phyloP scores from a whole-genome alignment of 2,329 filamentous ascomycete species.

The Diaporthe australafricana region DNA sequence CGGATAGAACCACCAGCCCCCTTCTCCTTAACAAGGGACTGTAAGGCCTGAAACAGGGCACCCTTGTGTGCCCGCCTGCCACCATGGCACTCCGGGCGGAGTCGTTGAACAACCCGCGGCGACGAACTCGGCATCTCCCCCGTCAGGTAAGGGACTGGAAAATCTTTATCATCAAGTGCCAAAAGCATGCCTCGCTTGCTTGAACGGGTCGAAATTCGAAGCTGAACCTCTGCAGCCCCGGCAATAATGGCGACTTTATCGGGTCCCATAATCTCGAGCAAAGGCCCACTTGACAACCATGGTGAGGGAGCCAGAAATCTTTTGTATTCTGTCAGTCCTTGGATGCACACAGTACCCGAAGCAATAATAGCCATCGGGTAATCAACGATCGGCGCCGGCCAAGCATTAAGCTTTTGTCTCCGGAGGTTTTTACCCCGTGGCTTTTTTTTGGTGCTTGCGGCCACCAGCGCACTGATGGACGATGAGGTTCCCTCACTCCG shows the following conservation, averaged over 20 bases:
- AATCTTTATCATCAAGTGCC: constrained; percentile 16
- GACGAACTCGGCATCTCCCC: constrained; percentile 17
- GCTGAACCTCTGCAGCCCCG: constrained; percentile 14
- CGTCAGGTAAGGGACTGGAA: neutral
- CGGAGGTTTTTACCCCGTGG: constrained; percentile 27
- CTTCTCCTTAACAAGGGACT: constrained; percentile 22
- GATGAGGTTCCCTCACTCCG: neutral
- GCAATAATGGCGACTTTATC: constrained; percentile 3
- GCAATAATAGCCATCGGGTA: constrained; percentile 12
- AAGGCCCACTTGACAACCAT: constrained; percentile 22
- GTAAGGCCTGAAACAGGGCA: constrained; percentile 17
- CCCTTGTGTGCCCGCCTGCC: constrained; percentile 12
- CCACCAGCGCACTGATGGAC: neutral
- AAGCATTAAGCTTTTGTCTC: constrained; percentile 33
- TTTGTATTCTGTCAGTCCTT: neutral
- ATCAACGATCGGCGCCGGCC: constrained; percentile 10
- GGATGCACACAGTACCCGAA: constrained; percentile 5
- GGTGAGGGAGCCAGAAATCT: neutral
- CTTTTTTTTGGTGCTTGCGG: constrained; percentile 14
- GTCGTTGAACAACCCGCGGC: constrained; percentile 13
- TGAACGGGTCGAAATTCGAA: constrained; percentile 6
- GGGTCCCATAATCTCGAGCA: constrained; percentile 7
- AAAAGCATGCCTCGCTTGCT: constrained; percentile 22
- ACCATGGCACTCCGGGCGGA: constrained; percentile 22
- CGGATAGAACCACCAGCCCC: constrained; percentile 9